Evolutionary conservation across 2,329 filamentous ascomycete species (phyloP).

Genomic region (Colletotrichum caudatum): DNA sequence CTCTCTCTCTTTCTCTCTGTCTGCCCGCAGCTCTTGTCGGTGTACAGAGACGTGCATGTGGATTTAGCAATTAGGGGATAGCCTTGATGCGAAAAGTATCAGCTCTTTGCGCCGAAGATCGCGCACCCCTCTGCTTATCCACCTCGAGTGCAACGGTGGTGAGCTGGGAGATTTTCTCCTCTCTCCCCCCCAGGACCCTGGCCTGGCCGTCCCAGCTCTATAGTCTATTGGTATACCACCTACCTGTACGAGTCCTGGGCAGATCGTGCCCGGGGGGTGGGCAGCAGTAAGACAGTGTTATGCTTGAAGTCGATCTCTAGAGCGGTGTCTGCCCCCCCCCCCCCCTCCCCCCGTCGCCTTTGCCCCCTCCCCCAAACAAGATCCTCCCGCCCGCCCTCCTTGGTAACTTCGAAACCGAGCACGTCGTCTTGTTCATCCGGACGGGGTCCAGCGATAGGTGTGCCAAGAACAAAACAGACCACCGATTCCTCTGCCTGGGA

Average conservation of each 20-base stretch:
- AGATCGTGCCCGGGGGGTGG: constrained; percentile 9
- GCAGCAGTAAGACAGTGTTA: constrained; percentile 29
- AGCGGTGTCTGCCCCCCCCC: constrained; percentile 14
- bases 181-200: constrained; percentile 29
- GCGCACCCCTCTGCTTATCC: constrained; percentile 9
- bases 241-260: not conserved
- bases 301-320: constrained; percentile 40
- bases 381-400: constrained; percentile 11
- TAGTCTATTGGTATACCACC: not conserved
- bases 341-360: not conserved
- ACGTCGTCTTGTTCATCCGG: constrained; percentile 13
- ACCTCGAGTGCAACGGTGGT: constrained; percentile 30
- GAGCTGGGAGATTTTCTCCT: constrained; percentile 34
- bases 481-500: not conserved
- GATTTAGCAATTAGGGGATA: not conserved
- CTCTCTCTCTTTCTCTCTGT: constrained; percentile 1
- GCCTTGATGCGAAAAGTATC: constrained; percentile 6
- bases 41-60: constrained; percentile 33
- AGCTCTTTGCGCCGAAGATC: constrained; percentile 10
- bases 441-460: not conserved
- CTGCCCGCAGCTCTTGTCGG: constrained; percentile 26
- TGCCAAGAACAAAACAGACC: constrained; percentile 11
- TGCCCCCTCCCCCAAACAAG: not conserved
- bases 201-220: constrained; percentile 29
- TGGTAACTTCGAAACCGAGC: constrained; percentile 5